Base-by-base conservation (phyloP, 306 rosid genomes). In the Castanea sativa region DNA sequence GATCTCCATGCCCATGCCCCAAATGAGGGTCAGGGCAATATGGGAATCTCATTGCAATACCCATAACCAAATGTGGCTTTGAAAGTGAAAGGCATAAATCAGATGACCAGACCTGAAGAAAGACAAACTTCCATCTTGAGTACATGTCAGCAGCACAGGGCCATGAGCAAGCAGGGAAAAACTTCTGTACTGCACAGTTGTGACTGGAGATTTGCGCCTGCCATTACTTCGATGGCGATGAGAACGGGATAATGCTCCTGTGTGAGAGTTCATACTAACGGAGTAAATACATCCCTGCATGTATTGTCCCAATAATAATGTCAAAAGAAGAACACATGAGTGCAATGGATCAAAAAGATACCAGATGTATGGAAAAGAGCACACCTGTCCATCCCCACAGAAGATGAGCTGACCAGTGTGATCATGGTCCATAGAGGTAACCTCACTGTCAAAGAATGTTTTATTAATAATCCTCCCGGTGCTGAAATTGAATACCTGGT, bases 401-500 rank as follows among this genome's bases (percentile, higher is more conserved):
- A 93, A 93, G 75, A 93, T 74, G 87, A 93, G 88, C 82, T 90
- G 88, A 71, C 98, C 98, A 63, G 98, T 91, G 87, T 93, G 97
- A 83, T 92, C 95, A 67, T 88, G 90, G 81, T 93, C 98, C 98
- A 95, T 90, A 57, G 99, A 74, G 45, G 97, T 92, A 80, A 92
- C 96, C 88, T 88, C 95, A 83, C 95, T 77, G 77, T 89, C 97
- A 80, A 92, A 88, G 55, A 83, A 82, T 61, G 88, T 73, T 84
- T 90, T 92, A 86, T 89, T 89, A 82, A 95, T 85, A 75, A 84
- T 74, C 92, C 99, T 91, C 69, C 99, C 97, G 0, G 99, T 95
- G 91, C 99, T 95, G 90, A 91, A 95, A 89, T 95, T 95, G 82
- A 91, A 87, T 71, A 95, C 99, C 99, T 95, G 87, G 73, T 71